A percentile compares a stretch with the other conserved stretches of the same genome.
phyloP scores from a whole-genome alignment of 495 filamentous ascomycete genomes.

The Rhypophila decipiens region DNA sequence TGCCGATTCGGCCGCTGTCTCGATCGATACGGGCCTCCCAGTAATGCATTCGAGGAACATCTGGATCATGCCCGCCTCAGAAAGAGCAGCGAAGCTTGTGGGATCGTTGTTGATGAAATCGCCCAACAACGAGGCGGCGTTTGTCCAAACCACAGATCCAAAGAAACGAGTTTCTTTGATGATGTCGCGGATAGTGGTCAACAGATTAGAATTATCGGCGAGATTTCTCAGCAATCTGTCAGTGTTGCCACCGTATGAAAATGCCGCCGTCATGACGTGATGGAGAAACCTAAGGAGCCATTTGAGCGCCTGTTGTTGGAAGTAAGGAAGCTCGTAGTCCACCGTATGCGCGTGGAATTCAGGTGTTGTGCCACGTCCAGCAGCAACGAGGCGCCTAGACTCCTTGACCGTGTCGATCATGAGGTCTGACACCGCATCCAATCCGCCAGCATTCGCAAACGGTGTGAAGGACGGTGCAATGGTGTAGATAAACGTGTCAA shows the following conservation, averaged over 20 bases:
- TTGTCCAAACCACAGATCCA: constrained; percentile 90
- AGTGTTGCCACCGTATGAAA: constrained; percentile 61
- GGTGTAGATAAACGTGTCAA: constrained; percentile 79
- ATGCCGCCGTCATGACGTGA: constrained; percentile 81
- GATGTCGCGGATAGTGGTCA: constrained; percentile 72
- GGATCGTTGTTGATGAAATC: constrained; percentile 99
- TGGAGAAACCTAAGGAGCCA: constrained; percentile 94
- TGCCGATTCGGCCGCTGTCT: constrained; percentile 23
- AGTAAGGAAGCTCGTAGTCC: constrained; percentile 88
- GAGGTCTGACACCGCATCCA: constrained; percentile 80
- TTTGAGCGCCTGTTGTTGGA: constrained; percentile 85
- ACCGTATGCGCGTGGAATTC: constrained; percentile 72
- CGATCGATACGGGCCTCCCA: constrained; percentile 41
- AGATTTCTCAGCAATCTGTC: constrained; percentile 87
- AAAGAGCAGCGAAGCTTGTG: constrained; percentile 91
- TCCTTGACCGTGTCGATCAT: constrained; percentile 72
- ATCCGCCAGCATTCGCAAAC: constrained; percentile 69
- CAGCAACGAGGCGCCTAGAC: constrained; percentile 55
- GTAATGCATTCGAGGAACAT: constrained; percentile 77
- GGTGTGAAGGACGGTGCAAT: constrained; percentile 74
- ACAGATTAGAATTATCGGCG: constrained; percentile 82
- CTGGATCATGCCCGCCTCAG: constrained; percentile 84
- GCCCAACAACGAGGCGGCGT: constrained; percentile 80
- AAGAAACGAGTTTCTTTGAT: constrained; percentile 71
- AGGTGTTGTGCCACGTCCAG: constrained; percentile 67